Conservation (phyloP, 352 stramenopile species). For the Phytophthora quininea region DNA sequence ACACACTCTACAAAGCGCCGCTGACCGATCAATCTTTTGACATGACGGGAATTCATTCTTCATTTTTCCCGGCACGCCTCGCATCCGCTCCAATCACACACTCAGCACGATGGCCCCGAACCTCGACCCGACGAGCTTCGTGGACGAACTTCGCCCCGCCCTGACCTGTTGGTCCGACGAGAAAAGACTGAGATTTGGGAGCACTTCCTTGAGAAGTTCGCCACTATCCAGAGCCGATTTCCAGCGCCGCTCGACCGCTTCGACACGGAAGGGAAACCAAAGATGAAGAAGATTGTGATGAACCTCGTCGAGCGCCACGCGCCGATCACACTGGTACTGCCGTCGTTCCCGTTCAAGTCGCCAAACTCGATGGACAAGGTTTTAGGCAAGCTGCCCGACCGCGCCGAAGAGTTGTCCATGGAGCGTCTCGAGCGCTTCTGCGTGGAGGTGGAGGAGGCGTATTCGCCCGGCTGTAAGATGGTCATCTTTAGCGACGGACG, state of each 20-base stretch:
- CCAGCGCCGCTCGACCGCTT: slow-evolving; percentile 11
- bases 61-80: neutral
- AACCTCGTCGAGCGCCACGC: slow-evolving; percentile 18
- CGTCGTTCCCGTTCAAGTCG: slow-evolving; percentile 17
- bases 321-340: slow-evolving; percentile 8
- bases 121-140: neutral
- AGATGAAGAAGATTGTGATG: slow-evolving; percentile 13
- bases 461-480: slow-evolving; percentile 21
- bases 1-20: neutral
- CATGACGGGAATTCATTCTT: neutral
- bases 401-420: slow-evolving; percentile 22
- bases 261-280: slow-evolving; percentile 13
- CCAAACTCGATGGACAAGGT: slow-evolving; percentile 24
- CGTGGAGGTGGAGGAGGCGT: slow-evolving; percentile 23
- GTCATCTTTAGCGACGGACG: slow-evolving; percentile 27
- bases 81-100: neutral
- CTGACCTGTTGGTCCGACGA: neutral
- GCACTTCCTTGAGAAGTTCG: slow-evolving; percentile 19
- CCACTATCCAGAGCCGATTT: slow-evolving; percentile 25
- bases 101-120: neutral
- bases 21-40: neutral
- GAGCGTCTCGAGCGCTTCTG: slow-evolving; percentile 23
- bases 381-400: slow-evolving; percentile 19
- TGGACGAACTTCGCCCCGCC: neutral
- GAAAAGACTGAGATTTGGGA: slow-evolving; percentile 3